Evolutionary conservation across 225 moss, liverwort and hornwort species (phyloP).

Genomic region (Marchantia polymorpha): DNA sequence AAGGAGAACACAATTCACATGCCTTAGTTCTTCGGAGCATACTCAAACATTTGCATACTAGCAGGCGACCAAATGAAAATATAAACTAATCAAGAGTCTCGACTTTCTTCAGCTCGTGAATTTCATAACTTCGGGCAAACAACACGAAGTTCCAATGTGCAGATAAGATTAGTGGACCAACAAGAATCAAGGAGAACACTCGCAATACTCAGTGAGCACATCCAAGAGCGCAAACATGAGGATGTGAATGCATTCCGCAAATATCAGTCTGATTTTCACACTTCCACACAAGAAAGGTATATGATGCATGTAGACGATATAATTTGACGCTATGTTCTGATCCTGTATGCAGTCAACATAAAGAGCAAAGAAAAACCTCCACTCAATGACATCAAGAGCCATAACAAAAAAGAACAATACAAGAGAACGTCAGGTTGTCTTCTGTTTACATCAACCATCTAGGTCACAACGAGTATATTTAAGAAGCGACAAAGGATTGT

Average conservation of each 20-base stretch:
- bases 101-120: no score
- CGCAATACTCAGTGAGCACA: not conserved
- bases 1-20: not conserved
- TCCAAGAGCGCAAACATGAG: not conserved
- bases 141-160: not conserved
- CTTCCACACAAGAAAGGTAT: not conserved
- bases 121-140: not conserved
- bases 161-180: not conserved
- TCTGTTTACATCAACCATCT: not conserved
- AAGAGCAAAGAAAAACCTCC: not conserved
- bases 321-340: not conserved
- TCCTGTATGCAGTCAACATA: not conserved
- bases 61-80: not conserved
- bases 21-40: not conserved
- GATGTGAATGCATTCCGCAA: not conserved
- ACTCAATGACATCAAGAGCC: not conserved
- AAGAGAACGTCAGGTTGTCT: not conserved
- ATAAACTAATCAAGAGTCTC: not conserved
- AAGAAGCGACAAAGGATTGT: constrained; percentile 12
- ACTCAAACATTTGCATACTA: no score
- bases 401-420: not conserved
- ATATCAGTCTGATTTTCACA: not conserved
- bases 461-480: not conserved
- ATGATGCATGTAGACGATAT: not conserved
- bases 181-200: not conserved